A percentile compares a stretch with the other conserved stretches of the same genome.
Conservation (phyloP, 2,329 filamentous ascomycete genomes). For the Allantophomopsis lycopodina region DNA sequence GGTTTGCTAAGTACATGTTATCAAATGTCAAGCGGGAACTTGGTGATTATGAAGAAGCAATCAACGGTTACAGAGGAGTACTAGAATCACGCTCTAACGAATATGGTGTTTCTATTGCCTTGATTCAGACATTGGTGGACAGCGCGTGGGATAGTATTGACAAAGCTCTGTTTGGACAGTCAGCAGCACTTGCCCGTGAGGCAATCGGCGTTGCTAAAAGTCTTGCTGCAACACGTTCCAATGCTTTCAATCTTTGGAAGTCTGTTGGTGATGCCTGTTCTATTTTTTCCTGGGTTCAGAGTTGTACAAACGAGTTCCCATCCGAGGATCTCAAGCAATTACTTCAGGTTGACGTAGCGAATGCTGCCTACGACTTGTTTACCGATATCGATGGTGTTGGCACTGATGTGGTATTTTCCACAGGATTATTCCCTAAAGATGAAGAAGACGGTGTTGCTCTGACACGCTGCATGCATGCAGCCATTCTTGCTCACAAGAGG, state of each 20-base stretch:
- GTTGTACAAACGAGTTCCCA: constrained; percentile 50
- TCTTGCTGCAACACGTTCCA: constrained; percentile 44
- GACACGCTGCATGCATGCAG: constrained; percentile 49
- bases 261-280: constrained; percentile 78
- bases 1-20: constrained; percentile 96
- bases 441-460: constrained; percentile 26
- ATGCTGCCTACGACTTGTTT: constrained; percentile 44
- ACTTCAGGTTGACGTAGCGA: constrained; percentile 33
- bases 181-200: constrained; percentile 54
- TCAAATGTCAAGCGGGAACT: constrained; percentile 89
- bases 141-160: constrained; percentile 65
- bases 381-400: constrained; percentile 55
- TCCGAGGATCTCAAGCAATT: constrained; percentile 39
- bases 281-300: constrained; percentile 68
- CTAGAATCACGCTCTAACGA: constrained; percentile 55
- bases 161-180: constrained; percentile 76
- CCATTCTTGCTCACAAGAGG: constrained; percentile 77
- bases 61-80: constrained; percentile 62
- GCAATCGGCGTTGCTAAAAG: constrained; percentile 54
- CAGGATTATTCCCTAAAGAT: constrained; percentile 17
- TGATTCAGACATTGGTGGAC: constrained; percentile 81
- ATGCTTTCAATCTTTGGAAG: constrained; percentile 94
- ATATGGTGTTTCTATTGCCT: constrained; percentile 74
- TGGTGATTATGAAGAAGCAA: constrained; percentile 77
- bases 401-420: constrained; percentile 20